A percentile compares a stretch with the other conserved stretches of the same genome.
Evolutionary conservation across 768 basidiomycete genomes (phyloP).

Genomic region (Tricholoma bakamatsutake): DNA sequence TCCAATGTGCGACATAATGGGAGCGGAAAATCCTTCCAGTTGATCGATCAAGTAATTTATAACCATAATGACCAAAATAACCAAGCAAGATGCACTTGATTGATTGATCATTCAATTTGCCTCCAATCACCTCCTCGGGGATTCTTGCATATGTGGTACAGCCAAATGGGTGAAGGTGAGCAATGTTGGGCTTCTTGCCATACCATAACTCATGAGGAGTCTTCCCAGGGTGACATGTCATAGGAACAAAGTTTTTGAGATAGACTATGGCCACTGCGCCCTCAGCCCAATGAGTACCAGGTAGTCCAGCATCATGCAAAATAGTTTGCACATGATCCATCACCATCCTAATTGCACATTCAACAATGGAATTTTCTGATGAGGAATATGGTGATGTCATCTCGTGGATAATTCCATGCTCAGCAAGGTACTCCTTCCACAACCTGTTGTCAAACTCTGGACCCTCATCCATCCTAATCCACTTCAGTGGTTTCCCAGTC

Average conservation of each 20-base stretch:
- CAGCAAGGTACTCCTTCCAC: slow-evolving; percentile 12
- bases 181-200: not conserved
- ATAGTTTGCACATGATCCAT: slow-evolving; percentile 15
- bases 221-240: not conserved
- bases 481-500: slow-evolving; percentile 8
- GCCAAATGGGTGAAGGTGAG: too few species aligned
- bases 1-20: not conserved
- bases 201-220: not conserved
- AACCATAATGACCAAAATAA: too few species aligned
- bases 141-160: too few species aligned
- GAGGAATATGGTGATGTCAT: slow-evolving; percentile 2
- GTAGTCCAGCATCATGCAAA: slow-evolving; percentile 14
- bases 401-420: slow-evolving; percentile 18
- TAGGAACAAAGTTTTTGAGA: not conserved
- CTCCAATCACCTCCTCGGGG: too few species aligned
- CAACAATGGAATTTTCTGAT: not conserved
- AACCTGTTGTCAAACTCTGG: slow-evolving; percentile 20
- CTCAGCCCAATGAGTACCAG: slow-evolving; percentile 7
- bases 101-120: too few species aligned
- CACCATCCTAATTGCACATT: slow-evolving; percentile 16
- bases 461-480: slow-evolving; percentile 18
- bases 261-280: not conserved
- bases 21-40: not conserved
- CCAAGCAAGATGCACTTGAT: too few species aligned
- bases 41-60: too few species aligned